Evolutionary conservation across 345 rosid species (phyloP), one percentile per base, ranked within the genome.

Genomic region (Angophora floribunda): DNA sequence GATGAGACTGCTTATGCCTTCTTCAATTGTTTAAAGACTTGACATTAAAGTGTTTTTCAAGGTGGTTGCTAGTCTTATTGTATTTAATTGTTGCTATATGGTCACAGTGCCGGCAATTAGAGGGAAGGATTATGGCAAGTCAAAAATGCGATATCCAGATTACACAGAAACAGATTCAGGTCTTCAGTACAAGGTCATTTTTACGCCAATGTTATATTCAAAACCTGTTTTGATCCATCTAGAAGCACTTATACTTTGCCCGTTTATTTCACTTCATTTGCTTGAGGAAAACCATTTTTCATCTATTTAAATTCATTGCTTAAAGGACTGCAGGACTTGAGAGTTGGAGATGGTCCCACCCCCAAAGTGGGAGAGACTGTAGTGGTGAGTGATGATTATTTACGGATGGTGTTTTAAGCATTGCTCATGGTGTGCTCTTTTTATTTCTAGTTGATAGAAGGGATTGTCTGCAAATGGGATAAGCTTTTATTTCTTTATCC

Each of bases 121-220:
- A 90, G 99, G 98, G 22, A 97, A 97, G 87, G 97, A 97, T 92
- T 97, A 97, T 87, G 99, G 99, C 85, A 97, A 97, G 94, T 85
- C 98, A 16, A 97, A 95, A 91, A 96, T 96, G 98, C 91, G 92
- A 87, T 97, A 92, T 91, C 97, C 99, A 2, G 99, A 97, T 91
- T 97, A 96, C 90, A 95, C 90, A 7, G 96, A 94, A 91, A 96
- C 99, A 3, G 94, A 90, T 80, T 94, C 99, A 87, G 99, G 98
- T 89, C 99, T 97, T 92, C 99, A 97, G 91, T 96, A 95, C 92
- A 96, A 97, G 99, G 98, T 97, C 88, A 85, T n/a, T 49, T 88
- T 30, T 90, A 47, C 19, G 67, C 53, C 52, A 32, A 21, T 80
- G 49, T 51, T 30, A 12, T 19, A 75, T 53, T 79, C 9, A 47